phyloP scores from a whole-genome alignment of 2,329 filamentous ascomycete species.

The Plenodomus lindquistii region DNA sequence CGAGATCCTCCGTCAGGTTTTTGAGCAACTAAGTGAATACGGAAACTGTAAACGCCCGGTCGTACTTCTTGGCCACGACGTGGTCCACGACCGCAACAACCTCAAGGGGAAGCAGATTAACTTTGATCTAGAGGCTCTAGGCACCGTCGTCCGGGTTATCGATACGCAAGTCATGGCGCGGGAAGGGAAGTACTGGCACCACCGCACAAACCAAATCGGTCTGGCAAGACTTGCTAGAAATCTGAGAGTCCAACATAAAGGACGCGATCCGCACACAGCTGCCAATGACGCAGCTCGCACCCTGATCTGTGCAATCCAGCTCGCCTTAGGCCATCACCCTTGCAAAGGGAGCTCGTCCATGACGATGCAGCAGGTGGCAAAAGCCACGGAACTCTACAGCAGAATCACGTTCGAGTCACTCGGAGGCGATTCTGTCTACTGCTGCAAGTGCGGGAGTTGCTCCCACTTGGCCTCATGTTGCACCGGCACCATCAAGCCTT shows the following conservation, averaged over 20 bases:
- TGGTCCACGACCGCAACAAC: slow-evolving; percentile 24
- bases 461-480: slow-evolving; percentile 1
- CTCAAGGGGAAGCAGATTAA: slow-evolving; percentile 14
- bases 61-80: slow-evolving; percentile 27
- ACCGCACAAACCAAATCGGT: slow-evolving; percentile 11
- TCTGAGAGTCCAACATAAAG: slow-evolving; percentile 15
- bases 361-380: slow-evolving; percentile 7
- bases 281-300: slow-evolving; percentile 28
- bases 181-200: slow-evolving; percentile 2
- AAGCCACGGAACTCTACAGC: slow-evolving; percentile 8
- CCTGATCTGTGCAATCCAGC: slow-evolving; percentile 24
- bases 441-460: slow-evolving; percentile 9
- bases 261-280: slow-evolving; percentile 22
- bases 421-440: slow-evolving; percentile 11
- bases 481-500: not conserved
- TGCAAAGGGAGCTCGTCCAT: not conserved
- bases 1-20: slow-evolving; percentile 12
- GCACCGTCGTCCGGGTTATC: slow-evolving; percentile 19
- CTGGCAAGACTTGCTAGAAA: slow-evolving; percentile 8
- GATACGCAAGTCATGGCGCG: slow-evolving; percentile 29
- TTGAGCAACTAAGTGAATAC: slow-evolving; percentile 16
- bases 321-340: slow-evolving; percentile 6
- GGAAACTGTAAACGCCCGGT: slow-evolving; percentile 19
- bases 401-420: slow-evolving; percentile 7
- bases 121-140: slow-evolving; percentile 12